phyloP scores from a whole-genome alignment of 1,284 basidiomycete species.

The Agroathelia rolfsii region DNA sequence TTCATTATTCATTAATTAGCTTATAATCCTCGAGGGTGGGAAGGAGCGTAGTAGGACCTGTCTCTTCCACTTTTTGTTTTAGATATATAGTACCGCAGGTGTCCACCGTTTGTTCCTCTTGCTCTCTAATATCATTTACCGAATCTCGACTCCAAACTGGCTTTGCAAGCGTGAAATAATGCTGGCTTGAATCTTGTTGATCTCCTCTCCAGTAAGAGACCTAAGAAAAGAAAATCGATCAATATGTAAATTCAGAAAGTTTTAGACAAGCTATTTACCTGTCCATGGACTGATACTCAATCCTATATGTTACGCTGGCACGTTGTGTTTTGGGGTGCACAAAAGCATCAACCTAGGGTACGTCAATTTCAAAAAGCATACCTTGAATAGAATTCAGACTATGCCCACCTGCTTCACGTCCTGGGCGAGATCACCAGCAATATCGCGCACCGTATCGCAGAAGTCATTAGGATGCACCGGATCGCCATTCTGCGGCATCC shows the following conservation, averaged over 20 bases:
- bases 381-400: slow-evolving; percentile 1
- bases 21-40: no score
- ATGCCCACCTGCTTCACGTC: slow-evolving; percentile 72
- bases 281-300: slow-evolving; percentile 97
- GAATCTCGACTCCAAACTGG: slow-evolving; percentile 73
- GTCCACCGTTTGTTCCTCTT: no score
- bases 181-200: slow-evolving; percentile 65
- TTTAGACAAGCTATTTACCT: slow-evolving; percentile 36
- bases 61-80: no score
- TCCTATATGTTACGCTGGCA: slow-evolving; percentile 79
- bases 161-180: slow-evolving; percentile 45
- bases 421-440: slow-evolving; percentile 87
- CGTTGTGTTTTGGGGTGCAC: slow-evolving; percentile 82
- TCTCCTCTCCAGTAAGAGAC: slow-evolving; percentile 85
- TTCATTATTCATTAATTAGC: no score
- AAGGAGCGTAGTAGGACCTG: no score
- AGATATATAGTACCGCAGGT: no score
- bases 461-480: slow-evolving; percentile 91
- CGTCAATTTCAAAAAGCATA: no score
- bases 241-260: background rate
- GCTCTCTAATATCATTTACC: no score
- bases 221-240: slow-evolving; percentile 27
- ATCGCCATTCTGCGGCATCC: slow-evolving; percentile 45
- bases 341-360: slow-evolving; percentile 87
- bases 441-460: slow-evolving; percentile 88